Conservation (phyloP, 768 basidiomycete species). For the Calvatia gigantea region DNA sequence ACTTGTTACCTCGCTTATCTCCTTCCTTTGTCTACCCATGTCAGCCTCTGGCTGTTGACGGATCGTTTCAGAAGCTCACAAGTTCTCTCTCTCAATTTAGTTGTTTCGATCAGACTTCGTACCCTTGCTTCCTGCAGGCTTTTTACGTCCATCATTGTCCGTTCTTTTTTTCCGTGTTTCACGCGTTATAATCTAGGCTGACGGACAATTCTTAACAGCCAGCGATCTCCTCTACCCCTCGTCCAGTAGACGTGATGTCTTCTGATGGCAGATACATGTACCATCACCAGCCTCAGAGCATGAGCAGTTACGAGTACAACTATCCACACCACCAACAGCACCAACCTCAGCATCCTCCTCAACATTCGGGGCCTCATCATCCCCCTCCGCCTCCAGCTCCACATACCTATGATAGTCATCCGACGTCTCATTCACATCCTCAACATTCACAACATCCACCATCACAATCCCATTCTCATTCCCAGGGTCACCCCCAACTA, state of each 20-base stretch:
- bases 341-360: slow-evolving; percentile 31
- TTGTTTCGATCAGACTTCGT: slow-evolving; percentile 4
- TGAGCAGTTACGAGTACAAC: slow-evolving; percentile 46
- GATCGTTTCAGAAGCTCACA: slow-evolving; percentile 12
- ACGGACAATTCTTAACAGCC: neutral
- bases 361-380: slow-evolving; percentile 21
- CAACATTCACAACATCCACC: slow-evolving; percentile 17
- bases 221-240: neutral
- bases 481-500: slow-evolving; percentile 5
- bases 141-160: slow-evolving; percentile 8
- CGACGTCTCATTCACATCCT: slow-evolving; percentile 15
- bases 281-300: slow-evolving; percentile 39
- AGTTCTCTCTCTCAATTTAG: slow-evolving; percentile 17
- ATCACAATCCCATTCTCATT: slow-evolving; percentile 22
- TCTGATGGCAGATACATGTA: slow-evolving; percentile 57
- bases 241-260: slow-evolving; percentile 30
- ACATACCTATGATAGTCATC: slow-evolving; percentile 17
- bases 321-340: slow-evolving; percentile 9
- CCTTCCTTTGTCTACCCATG: neutral
- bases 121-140: slow-evolving; percentile 1
- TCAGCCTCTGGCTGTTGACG: neutral
- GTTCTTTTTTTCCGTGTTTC: slow-evolving; percentile 3
- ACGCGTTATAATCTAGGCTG: slow-evolving; percentile 5
- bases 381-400: slow-evolving; percentile 23
- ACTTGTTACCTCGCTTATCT: neutral